Evolutionary conservation across 306 rosid genomes (phyloP).

Genomic region (Rubus parviflorus): DNA sequence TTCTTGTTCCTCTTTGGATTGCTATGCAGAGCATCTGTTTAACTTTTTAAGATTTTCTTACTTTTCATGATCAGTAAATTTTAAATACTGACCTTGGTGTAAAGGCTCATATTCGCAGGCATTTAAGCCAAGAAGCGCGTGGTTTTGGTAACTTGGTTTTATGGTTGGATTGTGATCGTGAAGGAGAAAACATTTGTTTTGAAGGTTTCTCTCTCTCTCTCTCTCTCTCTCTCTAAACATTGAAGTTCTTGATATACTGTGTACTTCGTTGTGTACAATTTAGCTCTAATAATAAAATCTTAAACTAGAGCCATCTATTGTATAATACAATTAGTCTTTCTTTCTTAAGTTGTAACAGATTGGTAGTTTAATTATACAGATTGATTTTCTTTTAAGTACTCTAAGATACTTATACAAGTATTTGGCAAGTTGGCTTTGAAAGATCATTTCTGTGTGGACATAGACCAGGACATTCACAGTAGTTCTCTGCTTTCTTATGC

Average conservation of each 20-base stretch:
- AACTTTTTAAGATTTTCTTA: background rate
- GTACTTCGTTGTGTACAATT: background rate
- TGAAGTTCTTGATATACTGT: background rate
- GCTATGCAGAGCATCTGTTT: background rate
- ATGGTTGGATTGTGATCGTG: constrained; percentile 98
- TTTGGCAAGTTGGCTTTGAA: background rate
- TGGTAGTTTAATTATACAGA: background rate
- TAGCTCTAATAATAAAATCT: background rate
- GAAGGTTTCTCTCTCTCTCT: constrained; percentile 54
- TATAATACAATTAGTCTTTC: background rate
- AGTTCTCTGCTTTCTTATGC: background rate
- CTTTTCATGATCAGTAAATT: constrained; percentile 9
- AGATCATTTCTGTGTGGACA: background rate
- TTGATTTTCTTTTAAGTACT: background rate
- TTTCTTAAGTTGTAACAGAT: background rate
- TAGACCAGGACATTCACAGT: background rate
- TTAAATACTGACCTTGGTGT: constrained; percentile 29
- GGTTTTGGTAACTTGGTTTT: constrained; percentile 77
- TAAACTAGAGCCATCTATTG: background rate
- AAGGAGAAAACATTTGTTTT: constrained; percentile 96
- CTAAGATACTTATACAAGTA: background rate
- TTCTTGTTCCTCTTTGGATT: background rate
- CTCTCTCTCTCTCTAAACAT: background rate
- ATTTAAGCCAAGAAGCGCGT: constrained; percentile 90
- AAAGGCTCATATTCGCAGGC: constrained; percentile 85